Conservation (phyloP, 495 filamentous ascomycete genomes). For the Annulohypoxylon stygium region DNA sequence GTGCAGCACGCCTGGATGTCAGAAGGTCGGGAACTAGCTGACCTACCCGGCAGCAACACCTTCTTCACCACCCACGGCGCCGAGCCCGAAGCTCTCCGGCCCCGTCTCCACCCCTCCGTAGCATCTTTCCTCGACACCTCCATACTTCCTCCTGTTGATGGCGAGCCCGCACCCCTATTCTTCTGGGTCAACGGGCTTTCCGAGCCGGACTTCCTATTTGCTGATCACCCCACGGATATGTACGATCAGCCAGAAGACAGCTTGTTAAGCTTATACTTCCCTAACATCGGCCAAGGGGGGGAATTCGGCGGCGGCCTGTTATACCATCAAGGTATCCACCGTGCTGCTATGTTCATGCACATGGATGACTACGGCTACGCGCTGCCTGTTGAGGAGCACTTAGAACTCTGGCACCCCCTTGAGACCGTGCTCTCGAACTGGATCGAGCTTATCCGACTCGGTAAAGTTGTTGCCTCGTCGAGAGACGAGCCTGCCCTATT, state of each 20-base stretch:
- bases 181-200: constrained; percentile 26
- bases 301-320: constrained; percentile 35
- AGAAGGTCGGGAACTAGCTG: constrained; percentile 29
- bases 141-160: constrained; percentile 30
- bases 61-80: constrained; percentile 41
- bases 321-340: constrained; percentile 44
- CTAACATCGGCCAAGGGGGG: constrained; percentile 32
- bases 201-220: constrained; percentile 18
- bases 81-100: constrained; percentile 37
- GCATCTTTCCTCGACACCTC: constrained; percentile 49
- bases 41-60: constrained; percentile 21
- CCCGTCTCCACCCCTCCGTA: constrained; percentile 46
- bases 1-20: constrained; percentile 54
- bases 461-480: constrained; percentile 49
- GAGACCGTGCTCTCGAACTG: constrained; percentile 59
- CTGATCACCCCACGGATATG: neutral
- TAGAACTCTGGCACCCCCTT: constrained; percentile 52
- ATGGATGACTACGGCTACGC: constrained; percentile 41
- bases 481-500: constrained; percentile 23
- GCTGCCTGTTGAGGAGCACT: constrained; percentile 34
- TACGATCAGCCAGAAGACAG: constrained; percentile 23
- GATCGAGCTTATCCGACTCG: constrained; percentile 52
- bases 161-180: constrained; percentile 25
- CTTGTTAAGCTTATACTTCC: constrained; percentile 32
- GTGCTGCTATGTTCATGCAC: constrained; percentile 35